Percentiles rank a stretch among this genome's conserved stretches.
Evolutionary conservation across 805 yeast genomes (phyloP).

Genomic region (Myxozyma neotropica): DNA sequence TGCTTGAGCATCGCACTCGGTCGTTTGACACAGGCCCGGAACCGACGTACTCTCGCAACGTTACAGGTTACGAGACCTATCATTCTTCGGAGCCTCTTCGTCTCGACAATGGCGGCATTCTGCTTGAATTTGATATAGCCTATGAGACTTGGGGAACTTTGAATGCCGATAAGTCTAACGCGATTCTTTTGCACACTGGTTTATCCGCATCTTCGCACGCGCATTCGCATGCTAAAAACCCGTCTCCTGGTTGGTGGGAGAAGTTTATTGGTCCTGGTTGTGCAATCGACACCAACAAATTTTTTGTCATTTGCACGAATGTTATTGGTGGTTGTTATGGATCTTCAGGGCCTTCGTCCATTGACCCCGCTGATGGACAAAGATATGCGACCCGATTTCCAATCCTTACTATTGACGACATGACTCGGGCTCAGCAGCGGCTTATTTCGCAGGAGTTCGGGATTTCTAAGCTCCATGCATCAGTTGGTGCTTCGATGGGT

Average conservation of each 20-base stretch:
- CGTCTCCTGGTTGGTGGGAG: conserved; percentile 94
- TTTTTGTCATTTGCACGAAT: conserved; percentile 84
- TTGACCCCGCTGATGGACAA: conserved; percentile 66
- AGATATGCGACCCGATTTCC: conserved; percentile 89
- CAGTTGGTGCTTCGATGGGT: conserved; percentile 95
- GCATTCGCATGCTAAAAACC: conserved; percentile 69
- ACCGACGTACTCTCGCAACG: conserved; percentile 73
- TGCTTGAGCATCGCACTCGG: conserved; percentile 53
- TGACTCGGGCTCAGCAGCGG: conserved; percentile 85
- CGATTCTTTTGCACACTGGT: conserved; percentile 84
- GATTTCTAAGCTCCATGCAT: conserved; percentile 67
- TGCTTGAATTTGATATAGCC: conserved; percentile 79
- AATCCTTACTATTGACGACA: conserved; percentile 79
- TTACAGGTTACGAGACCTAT: conserved; percentile 66
- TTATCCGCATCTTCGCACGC: conserved; percentile 94
- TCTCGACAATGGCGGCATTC: conserved; percentile 78
- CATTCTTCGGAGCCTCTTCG: conserved; percentile 60
- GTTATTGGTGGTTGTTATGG: conserved; percentile 95
- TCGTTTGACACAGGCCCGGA: conserved; percentile 65
- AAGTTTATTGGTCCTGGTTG: conserved; percentile 81
- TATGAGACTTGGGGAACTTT: conserved; percentile 90
- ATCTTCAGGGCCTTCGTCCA: conserved; percentile 86
- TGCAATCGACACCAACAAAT: conserved; percentile 77
- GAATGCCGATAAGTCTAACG: conserved; percentile 64
- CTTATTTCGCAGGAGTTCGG: conserved; percentile 65